These are phyloP conservation scores for Eimeria acervulina DNA, from an alignment of 169 alveolate genomes.

Conservation along the genomic window DNA sequence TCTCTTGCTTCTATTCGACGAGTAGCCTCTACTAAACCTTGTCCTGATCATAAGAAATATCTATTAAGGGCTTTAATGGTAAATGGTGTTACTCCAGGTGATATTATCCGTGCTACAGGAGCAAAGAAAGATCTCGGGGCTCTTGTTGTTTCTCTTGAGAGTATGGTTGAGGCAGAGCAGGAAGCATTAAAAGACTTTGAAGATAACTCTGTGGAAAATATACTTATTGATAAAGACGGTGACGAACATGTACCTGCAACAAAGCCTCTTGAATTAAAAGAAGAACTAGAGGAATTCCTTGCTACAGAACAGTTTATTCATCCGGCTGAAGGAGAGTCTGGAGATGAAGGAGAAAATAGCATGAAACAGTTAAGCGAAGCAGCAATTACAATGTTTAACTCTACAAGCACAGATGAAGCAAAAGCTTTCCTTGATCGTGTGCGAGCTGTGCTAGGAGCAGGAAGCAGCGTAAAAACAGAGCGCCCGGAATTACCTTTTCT, in stretches of 20 bases:
- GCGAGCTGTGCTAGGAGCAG: neutral
- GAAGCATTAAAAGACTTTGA: neutral
- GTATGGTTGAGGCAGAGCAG: neutral
- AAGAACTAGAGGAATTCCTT: too few relatives aligned
- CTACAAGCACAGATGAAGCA: too few relatives aligned
- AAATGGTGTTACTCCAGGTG: constrained; percentile 6
- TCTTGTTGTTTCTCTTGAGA: neutral
- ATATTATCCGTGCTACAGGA: neutral
- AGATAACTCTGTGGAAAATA: neutral
- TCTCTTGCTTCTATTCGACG: neutral
- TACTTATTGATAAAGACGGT: too few relatives aligned
- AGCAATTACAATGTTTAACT: too few relatives aligned
- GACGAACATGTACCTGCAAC: too few relatives aligned
- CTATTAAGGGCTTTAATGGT: neutral
- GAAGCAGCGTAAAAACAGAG: too few relatives aligned
- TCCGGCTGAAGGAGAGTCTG: too few relatives aligned
- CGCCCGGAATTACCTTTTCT: too few relatives aligned
- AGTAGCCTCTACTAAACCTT: neutral
- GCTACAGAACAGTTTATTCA: too few relatives aligned
- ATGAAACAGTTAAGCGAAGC: too few relatives aligned
- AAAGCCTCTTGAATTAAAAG: too few relatives aligned
- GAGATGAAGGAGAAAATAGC: too few relatives aligned
- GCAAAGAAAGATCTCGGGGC: neutral
- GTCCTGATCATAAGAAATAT: neutral
- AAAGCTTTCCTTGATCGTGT: neutral